A percentile compares a stretch with the other conserved stretches of the same genome.
Conservation (phyloP, 2,329 filamentous ascomycete genomes). For the Pseudogymnoascus sp. region DNA sequence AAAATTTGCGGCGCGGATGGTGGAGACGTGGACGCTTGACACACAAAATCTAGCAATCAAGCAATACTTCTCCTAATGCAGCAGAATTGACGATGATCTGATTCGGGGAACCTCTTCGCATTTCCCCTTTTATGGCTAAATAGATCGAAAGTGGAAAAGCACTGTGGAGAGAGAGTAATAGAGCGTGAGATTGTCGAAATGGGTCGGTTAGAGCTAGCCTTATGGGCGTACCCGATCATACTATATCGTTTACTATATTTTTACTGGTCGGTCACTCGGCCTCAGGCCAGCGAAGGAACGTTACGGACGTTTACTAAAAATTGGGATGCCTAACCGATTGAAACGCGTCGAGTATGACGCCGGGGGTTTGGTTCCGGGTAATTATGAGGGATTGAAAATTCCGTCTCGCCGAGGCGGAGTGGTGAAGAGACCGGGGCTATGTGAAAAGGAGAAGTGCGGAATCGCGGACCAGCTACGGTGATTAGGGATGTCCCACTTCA, state of each 20-base stretch:
- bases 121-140: not conserved
- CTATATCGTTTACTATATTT: too few relatives aligned
- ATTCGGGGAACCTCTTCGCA: not conserved
- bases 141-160: not conserved
- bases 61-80: not conserved
- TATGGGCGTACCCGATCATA: too few relatives aligned
- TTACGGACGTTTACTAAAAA: not conserved
- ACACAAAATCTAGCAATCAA: not conserved
- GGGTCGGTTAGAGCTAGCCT: too few relatives aligned
- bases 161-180: not conserved
- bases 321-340: not conserved
- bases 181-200: not conserved
- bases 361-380: not conserved
- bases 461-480: not conserved
- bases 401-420: too few relatives aligned
- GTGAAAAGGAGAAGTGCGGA: not conserved
- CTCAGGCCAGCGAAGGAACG: too few relatives aligned
- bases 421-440: not conserved
- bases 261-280: not conserved
- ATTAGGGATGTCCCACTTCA: not conserved
- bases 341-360: not conserved
- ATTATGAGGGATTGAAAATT: not conserved
- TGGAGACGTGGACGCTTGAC: not conserved
- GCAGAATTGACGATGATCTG: not conserved
- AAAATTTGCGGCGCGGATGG: not conserved